A percentile compares a stretch with the other conserved stretches of the same genome.
These are phyloP conservation scores for Saccharomycopsis olivae DNA, from an alignment of 805 yeast genomes.

Conservation along the genomic window DNA sequence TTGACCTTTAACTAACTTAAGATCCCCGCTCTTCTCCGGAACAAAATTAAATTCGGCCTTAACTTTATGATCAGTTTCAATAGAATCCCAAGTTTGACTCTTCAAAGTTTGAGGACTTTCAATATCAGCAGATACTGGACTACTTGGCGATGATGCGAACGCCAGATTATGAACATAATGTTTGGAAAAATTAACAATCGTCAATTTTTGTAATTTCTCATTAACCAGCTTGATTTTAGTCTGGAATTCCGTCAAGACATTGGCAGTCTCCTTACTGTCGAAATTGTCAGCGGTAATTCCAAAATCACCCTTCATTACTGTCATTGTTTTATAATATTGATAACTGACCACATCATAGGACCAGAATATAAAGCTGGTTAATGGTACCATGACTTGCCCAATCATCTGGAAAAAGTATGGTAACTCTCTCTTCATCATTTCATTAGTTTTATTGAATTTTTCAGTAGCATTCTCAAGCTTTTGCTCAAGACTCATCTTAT, in stretches of 20 bases:
- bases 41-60: slow-evolving; percentile 3
- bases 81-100: not conserved
- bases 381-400: slow-evolving; percentile 8
- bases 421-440: slow-evolving; percentile 14
- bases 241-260: slow-evolving; percentile 5
- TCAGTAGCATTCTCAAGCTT: slow-evolving; percentile 8
- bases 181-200: slow-evolving; percentile 11
- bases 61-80: not conserved
- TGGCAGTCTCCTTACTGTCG: not conserved
- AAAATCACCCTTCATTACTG: slow-evolving; percentile 13
- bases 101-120: not conserved
- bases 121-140: not conserved
- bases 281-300: slow-evolving; percentile 4
- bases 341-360: slow-evolving; percentile 10
- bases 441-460: slow-evolving; percentile 9
- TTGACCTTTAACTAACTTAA: slow-evolving; percentile 29
- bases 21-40: slow-evolving; percentile 26
- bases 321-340: slow-evolving; percentile 14
- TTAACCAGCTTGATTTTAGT: not conserved
- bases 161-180: slow-evolving; percentile 7
- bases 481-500: slow-evolving; percentile 4
- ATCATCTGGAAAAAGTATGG: slow-evolving; percentile 15
- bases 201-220: slow-evolving; percentile 4
- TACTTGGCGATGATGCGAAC: not conserved
- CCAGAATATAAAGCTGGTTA: slow-evolving; percentile 16